Conservation (phyloP, 2,329 filamentous ascomycete species). For the Mycosphaerelloides madeirae region DNA sequence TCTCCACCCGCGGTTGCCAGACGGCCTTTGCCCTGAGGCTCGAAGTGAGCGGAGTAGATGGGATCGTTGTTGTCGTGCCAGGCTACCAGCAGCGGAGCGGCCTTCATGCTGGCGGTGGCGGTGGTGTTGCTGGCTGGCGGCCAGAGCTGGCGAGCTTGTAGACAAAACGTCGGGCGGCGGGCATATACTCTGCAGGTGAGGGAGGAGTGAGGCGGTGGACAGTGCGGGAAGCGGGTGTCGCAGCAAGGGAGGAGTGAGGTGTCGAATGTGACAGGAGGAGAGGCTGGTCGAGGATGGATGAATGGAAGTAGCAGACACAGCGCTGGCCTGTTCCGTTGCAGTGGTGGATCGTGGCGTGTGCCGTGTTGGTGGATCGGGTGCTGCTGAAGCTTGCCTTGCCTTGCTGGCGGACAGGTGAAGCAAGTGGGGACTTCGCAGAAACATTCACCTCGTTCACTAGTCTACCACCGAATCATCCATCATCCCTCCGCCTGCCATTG, state of each 20-base stretch:
- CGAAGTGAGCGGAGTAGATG: conserved; percentile 96
- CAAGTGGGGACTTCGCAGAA: too few species aligned
- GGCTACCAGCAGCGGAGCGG: conserved; percentile 90
- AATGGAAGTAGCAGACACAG: too few species aligned
- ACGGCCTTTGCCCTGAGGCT: conserved; percentile 83
- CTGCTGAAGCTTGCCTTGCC: too few species aligned
- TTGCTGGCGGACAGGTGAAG: too few species aligned
- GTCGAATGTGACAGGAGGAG: not conserved
- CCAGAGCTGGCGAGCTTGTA: not conserved
- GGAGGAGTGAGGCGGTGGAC: not conserved
- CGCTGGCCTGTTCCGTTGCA: too few species aligned
- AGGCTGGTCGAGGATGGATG: not conserved
- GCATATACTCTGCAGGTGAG: not conserved
- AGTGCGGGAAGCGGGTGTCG: not conserved
- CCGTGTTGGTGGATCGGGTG: too few species aligned
- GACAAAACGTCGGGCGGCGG: not conserved
- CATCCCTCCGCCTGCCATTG: too few species aligned
- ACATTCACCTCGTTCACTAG: too few species aligned
- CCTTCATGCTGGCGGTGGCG: conserved; percentile 65
- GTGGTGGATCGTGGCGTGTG: too few species aligned
- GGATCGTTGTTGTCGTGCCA: conserved; percentile 98
- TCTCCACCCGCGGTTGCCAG: conserved; percentile 93
- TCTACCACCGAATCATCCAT: too few species aligned
- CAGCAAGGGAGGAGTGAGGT: not conserved
- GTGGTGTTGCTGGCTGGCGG: not conserved